These are phyloP conservation scores for Mallotus repandus DNA, from an alignment of 441 rosid species.

Conservation along the genomic window DNA sequence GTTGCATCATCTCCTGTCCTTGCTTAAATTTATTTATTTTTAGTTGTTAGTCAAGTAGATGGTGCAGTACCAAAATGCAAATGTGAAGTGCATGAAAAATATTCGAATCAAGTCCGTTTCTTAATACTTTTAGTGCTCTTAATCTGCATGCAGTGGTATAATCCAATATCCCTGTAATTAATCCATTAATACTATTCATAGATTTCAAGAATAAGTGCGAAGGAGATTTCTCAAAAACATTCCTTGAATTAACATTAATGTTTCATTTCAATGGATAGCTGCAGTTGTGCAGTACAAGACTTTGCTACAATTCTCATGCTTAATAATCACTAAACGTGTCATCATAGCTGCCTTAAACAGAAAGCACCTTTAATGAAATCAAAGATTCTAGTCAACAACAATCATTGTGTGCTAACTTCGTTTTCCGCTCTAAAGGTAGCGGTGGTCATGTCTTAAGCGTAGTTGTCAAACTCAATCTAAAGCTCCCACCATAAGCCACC, in stretches of 20 bases:
- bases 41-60: background rate
- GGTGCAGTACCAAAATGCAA: background rate
- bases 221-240: too few relatives aligned
- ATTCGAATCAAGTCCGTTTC: background rate
- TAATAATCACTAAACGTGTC: constrained; percentile 3
- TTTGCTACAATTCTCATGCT: too few relatives aligned
- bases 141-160: too few relatives aligned
- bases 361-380: background rate
- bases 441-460: background rate
- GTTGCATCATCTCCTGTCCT: background rate
- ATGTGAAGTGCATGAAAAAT: background rate
- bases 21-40: background rate
- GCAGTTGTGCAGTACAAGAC: background rate
- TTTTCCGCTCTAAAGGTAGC: background rate
- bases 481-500: background rate
- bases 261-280: too few relatives aligned
- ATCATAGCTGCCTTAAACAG: background rate
- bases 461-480: background rate
- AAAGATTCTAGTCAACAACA: too few relatives aligned
- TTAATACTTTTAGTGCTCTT: too few relatives aligned
- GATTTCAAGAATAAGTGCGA: too few relatives aligned
- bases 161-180: too few relatives aligned
- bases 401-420: background rate
- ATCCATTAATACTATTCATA: too few relatives aligned
- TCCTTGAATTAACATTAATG: background rate